phyloP scores from a whole-genome alignment of 108 stramenopile species.

The Nitzschia sp. region DNA sequence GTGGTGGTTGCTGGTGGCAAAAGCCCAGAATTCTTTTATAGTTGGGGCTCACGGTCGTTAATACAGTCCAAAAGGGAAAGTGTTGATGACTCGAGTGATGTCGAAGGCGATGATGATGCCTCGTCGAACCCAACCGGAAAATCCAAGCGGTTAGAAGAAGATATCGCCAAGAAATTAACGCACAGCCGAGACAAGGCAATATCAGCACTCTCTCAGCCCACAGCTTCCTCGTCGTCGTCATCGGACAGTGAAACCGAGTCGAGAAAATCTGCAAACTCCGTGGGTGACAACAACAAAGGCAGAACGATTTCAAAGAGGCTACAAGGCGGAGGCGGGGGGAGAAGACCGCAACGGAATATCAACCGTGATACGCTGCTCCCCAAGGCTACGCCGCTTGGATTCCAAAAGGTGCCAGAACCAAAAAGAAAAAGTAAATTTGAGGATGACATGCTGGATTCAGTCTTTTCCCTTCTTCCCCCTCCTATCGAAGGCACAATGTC shows the following conservation, averaged over 20 bases:
- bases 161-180: background rate
- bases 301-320: background rate
- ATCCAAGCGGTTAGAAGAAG: background rate
- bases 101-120: background rate
- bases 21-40: no score
- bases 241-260: background rate
- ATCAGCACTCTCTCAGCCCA: slow-evolving; percentile 15
- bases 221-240: background rate
- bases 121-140: background rate
- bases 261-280: background rate
- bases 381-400: background rate
- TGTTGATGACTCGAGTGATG: background rate
- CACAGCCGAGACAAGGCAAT: slow-evolving; percentile 8
- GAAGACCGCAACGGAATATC: slow-evolving; percentile 4
- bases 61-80: no score
- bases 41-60: no score
- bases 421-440: background rate
- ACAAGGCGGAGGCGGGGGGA: background rate
- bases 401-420: background rate
- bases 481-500: slow-evolving; percentile 3
- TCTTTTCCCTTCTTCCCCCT: slow-evolving; percentile 33
- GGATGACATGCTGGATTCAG: background rate
- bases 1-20: no score
- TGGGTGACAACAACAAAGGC: background rate
- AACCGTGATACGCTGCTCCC: background rate